phyloP scores from a whole-genome alignment of 2,329 filamentous ascomycete species.

The Nectriaceae sp. region DNA sequence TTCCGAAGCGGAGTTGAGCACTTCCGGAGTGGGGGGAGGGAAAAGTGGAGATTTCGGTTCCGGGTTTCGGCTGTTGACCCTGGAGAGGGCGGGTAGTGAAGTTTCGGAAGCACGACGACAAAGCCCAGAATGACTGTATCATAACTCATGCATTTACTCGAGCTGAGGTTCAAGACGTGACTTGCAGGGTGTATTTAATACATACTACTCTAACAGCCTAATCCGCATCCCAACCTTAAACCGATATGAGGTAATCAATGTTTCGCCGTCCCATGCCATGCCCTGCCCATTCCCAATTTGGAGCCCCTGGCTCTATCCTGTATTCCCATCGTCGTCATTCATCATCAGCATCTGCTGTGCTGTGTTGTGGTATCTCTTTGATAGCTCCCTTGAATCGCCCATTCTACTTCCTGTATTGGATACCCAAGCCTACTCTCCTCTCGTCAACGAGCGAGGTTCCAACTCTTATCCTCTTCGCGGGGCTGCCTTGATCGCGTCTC shows the following conservation, averaged over 20 bases:
- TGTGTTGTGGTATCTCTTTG: too few relatives aligned
- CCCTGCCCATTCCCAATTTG: not conserved
- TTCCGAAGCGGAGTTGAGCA: not conserved
- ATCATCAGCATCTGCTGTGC: not conserved
- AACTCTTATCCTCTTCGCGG: slow-evolving; percentile 53
- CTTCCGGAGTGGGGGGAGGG: not conserved
- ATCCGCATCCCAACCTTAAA: too few relatives aligned
- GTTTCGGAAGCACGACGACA: too few relatives aligned
- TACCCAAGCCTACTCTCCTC: slow-evolving; percentile 51
- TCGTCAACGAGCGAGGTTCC: slow-evolving; percentile 42
- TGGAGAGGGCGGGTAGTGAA: not conserved
- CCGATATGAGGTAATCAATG: too few relatives aligned
- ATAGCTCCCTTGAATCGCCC: too few relatives aligned
- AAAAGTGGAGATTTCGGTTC: not conserved
- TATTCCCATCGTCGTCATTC: not conserved
- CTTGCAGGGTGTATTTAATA: too few relatives aligned
- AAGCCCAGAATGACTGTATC: too few relatives aligned
- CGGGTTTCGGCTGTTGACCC: not conserved
- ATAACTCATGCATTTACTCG: too few relatives aligned
- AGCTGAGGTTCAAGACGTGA: too few relatives aligned
- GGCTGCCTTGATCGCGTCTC: slow-evolving; percentile 43
- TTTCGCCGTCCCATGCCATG: too few relatives aligned
- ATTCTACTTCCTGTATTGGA: slow-evolving; percentile 48
- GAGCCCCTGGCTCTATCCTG: not conserved
- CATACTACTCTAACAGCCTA: too few relatives aligned